Conservation (phyloP, 2,329 filamentous ascomycete species). For the Nakataea oryzae region DNA sequence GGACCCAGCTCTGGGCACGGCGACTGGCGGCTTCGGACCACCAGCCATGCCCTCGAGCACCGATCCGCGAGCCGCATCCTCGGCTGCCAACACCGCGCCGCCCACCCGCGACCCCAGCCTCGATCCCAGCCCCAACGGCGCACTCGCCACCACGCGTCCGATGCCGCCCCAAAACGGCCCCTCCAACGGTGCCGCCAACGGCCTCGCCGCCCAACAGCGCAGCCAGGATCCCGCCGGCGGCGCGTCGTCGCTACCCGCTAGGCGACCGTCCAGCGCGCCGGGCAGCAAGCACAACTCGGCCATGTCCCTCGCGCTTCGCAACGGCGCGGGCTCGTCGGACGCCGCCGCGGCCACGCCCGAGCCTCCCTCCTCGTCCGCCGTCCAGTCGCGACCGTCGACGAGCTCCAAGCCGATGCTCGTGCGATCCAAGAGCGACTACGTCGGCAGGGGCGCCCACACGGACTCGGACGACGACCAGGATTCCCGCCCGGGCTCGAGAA, state of each 20-base stretch:
- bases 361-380: background rate
- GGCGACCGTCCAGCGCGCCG: conserved; percentile 34
- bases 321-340: conserved; percentile 10
- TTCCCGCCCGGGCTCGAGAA: conserved; percentile 23
- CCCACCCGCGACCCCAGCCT: background rate
- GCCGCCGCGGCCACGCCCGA: conserved; percentile 11
- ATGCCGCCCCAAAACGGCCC: background rate
- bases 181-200: background rate
- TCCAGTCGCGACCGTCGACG: background rate
- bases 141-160: background rate
- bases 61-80: background rate
- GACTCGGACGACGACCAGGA: conserved; percentile 20
- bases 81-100: background rate
- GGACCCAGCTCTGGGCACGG: background rate
- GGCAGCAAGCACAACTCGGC: conserved; percentile 22
- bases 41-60: conserved; percentile 5
- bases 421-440: conserved; percentile 48
- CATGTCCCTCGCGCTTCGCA: conserved; percentile 1
- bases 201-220: background rate
- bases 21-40: conserved; percentile 3
- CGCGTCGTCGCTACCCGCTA: conserved; percentile 4
- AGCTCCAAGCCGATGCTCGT: conserved; percentile 36
- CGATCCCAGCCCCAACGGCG: background rate
- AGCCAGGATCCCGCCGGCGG: background rate
- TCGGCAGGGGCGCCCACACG: conserved; percentile 14